Base-by-base conservation (phyloP, 225 moss, liverwort and hornwort species). In the Antitrichia curtipendula region DNA sequence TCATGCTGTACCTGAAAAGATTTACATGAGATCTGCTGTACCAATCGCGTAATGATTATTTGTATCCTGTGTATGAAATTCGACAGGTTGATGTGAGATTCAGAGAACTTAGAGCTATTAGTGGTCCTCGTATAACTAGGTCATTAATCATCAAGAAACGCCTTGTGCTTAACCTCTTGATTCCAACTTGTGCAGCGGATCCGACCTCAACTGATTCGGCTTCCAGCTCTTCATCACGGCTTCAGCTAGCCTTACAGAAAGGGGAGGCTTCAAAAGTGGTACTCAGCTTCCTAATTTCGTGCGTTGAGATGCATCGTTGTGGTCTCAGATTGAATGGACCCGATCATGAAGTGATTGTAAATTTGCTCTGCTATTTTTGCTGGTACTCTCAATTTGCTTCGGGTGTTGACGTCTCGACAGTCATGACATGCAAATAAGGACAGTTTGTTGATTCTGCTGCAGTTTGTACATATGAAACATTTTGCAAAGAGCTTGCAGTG, bases 401-500 rank as follows among this genome's bases (percentile, higher is more conserved):
- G 82, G 47, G 77, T 65, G 57, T 76, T 16, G 72, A 31, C 29
- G 52, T 81, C 64, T 69, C 53, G 50, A 57, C 88, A 80, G 38
- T 56, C 60, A 31, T 80, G 80, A 79, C 68, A 17, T 47, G 72
- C 75, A 52, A 69, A 34, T 65, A 83, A 88, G 47, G 66, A 80
- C 82, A 34, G 68, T 85, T 74, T 31, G 19, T 81, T 83, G 56
- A 54, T 75, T 85, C 43, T 62, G 66, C 53, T 88, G 89, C 96
- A 97, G 97, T 92, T 89, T 82, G 97, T 99, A 54, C 94, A 92
- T 79, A 92, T 96, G 93, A 99, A 99, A 87, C 95, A 99, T 89
- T 99, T 97, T 84, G 91, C 95, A 3, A 97, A 94, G 82, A 97
- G 97, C 87, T 94, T 99, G 88, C 98, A 99, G 84, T 97, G 97